These are phyloP conservation scores for Blastobotrys terrestris DNA, from an alignment of 805 yeast species.

Conservation along the genomic window DNA sequence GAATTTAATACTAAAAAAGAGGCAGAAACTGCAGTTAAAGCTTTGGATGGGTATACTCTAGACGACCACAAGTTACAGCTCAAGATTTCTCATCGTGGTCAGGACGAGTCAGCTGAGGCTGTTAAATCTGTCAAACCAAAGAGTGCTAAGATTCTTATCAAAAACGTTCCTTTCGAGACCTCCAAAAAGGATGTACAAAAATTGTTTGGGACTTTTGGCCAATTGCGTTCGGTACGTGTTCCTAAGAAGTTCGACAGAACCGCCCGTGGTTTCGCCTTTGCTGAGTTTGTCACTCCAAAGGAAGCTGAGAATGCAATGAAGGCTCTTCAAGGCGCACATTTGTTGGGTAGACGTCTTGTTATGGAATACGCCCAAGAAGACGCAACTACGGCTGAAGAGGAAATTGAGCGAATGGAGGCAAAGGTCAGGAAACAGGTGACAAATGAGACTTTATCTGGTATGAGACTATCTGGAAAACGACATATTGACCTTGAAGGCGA, in stretches of 20 bases:
- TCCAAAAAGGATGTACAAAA: conserved; percentile 88
- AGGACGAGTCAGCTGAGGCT: conserved; percentile 18
- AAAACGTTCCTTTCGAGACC: conserved; percentile 96
- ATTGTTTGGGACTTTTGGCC: conserved; percentile 90
- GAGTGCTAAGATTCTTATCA: conserved; percentile 68
- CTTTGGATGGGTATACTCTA: conserved; percentile 67
- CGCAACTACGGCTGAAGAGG: conserved; percentile 78
- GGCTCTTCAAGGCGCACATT: conserved; percentile 91
- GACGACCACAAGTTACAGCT: conserved; percentile 89
- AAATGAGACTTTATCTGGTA: conserved; percentile 63
- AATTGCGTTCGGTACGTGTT: conserved; percentile 86
- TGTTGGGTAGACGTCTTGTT: conserved; percentile 88
- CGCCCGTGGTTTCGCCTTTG: conserved; percentile 97
- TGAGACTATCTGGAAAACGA: conserved; percentile 64
- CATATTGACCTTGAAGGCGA: conserved; percentile 54
- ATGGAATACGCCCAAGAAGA: conserved; percentile 88
- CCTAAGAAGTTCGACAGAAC: conserved; percentile 93
- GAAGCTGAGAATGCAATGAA: conserved; percentile 95
- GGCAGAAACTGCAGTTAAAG: conserved; percentile 68
- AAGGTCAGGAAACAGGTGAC: conserved; percentile 78
- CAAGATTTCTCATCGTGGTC: conserved; percentile 76
- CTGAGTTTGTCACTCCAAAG: conserved; percentile 77
- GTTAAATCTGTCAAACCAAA: conserved; percentile 25
- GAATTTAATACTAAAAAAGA: conserved; percentile 76
- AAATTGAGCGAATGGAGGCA: conserved; percentile 82